phyloP scores from a whole-genome alignment of 495 filamentous ascomycete species.

The Aspergillus sparsus region DNA sequence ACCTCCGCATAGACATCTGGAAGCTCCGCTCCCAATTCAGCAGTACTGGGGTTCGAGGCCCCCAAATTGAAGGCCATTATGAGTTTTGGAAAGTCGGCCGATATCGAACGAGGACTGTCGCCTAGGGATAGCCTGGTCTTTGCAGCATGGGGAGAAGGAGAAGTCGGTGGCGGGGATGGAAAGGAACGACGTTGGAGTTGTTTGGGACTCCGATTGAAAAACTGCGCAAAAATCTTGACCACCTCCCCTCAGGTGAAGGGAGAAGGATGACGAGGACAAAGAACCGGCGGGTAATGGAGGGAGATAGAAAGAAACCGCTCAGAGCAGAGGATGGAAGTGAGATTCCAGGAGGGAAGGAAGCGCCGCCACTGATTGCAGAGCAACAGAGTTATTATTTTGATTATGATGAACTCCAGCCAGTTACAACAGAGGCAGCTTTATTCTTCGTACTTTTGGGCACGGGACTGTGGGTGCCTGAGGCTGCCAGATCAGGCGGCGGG shows the following conservation, averaged over 20 bases:
- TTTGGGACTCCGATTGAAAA: conserved; percentile 45
- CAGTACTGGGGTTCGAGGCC: conserved; percentile 32
- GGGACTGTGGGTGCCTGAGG: conserved; percentile 39
- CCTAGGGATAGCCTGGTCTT: conserved; percentile 36
- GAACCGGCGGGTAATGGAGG: conserved; percentile 10
- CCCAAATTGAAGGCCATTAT: conserved; percentile 72
- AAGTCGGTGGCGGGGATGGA: conserved; percentile 33
- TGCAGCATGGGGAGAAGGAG: conserved; percentile 43
- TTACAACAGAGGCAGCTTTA: too few species aligned
- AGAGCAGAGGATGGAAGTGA: background rate
- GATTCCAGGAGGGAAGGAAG: background rate
- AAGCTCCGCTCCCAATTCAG: conserved; percentile 47
- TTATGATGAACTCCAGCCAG: too few species aligned
- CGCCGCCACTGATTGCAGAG: background rate
- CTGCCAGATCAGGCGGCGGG: conserved; percentile 38
- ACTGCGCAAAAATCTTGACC: conserved; percentile 45
- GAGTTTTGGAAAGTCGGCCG: conserved; percentile 41
- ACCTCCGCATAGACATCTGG: conserved; percentile 53
- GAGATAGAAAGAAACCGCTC: background rate
- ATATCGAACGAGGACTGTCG: conserved; percentile 42
- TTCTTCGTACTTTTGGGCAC: conserved; percentile 9
- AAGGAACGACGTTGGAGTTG: conserved; percentile 47
- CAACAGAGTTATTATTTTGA: background rate
- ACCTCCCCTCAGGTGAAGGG: conserved; percentile 31
- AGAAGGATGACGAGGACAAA: conserved; percentile 9